Conservation (phyloP, 2,329 filamentous ascomycete species). For the Cytospora piceae region DNA sequence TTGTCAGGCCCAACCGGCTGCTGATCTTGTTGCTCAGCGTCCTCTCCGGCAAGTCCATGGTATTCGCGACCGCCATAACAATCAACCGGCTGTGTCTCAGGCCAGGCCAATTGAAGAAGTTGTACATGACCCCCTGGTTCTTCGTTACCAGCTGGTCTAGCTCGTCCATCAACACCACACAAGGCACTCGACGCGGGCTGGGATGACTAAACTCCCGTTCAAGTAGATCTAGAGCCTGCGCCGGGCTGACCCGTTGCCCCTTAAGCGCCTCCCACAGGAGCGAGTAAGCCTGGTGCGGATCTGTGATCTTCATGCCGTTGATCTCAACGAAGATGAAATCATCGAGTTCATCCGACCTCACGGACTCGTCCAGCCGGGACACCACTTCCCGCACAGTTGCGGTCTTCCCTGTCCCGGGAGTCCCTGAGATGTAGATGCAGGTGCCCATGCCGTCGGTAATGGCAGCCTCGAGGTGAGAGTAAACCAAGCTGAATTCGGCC, state of each 20-base stretch:
- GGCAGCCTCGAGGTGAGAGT: constrained; percentile 89
- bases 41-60: constrained; percentile 95
- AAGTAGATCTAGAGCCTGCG: constrained; percentile 87
- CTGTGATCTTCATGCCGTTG: constrained; percentile 99
- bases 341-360: constrained; percentile 87
- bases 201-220: constrained; percentile 93
- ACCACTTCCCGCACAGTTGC: constrained; percentile 97
- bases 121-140: constrained; percentile 99
- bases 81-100: constrained; percentile 90
- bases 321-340: constrained; percentile 99
- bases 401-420: constrained; percentile 95
- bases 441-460: constrained; percentile 92
- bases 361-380: constrained; percentile 82
- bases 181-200: constrained; percentile 87
- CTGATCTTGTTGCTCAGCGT: constrained; percentile 99
- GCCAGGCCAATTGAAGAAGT: constrained; percentile 99
- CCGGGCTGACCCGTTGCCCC: constrained; percentile 87
- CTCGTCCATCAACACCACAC: constrained; percentile 98
- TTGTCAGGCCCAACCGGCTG: constrained; percentile 81
- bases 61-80: constrained; percentile 96
- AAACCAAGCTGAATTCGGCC: constrained; percentile 87
- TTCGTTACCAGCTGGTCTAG: constrained; percentile 96
- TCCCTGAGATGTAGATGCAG: constrained; percentile 99
- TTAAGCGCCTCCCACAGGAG: constrained; percentile 95
- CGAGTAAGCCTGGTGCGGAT: constrained; percentile 94